Evolutionary conservation across 148 eudicot species (phyloP), one percentile per base, ranked within the genome.

Genomic region (Vaccinium macrocarpon): DNA sequence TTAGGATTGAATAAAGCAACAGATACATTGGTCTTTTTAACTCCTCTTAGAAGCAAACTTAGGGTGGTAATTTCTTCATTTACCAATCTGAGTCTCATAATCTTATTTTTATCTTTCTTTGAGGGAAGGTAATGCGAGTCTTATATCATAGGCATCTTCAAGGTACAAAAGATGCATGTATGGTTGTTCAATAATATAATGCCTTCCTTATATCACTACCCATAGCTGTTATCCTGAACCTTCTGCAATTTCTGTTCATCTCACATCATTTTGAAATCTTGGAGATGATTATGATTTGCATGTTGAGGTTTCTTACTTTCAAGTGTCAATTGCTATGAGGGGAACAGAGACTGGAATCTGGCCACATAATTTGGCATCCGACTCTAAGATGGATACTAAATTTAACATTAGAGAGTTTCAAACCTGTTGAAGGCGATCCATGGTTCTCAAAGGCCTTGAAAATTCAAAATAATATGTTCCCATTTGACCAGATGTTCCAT

Each of bases 361-460:
- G 38, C 51, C 76, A 73, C 48, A 38, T 73, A 32, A 73, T 8
- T 73, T 66, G 27, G 79, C 50, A 23, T 53, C 51, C 57, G 38
- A 86, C 21, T 18, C 80, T 83, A 35, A 35, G 38, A 35, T 35
- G 38, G 2, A 35, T 35, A 35, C 38, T 35, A 35, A 35, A 35
- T 35, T 35, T 35, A 73, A 72, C 16, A 64, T 61, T 46, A 4
- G 15, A 73, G 61, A 52, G 21, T 7, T 71, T 12, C 42, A 50
- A 70, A 95, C 98, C 98, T 95, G 97, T 84, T 95, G 98, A 89
- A 95, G 93, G 76, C 85, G 95, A 87, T 95, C 98, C 93, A 91
- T 94, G 57, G 98, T 94, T 87, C 98, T 90, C 88, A 95, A 84
- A 84, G 98, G 94, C 86, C 98, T 89, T 73, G 95, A 90, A 81